phyloP scores from a whole-genome alignment of 768 basidiomycete species.

The Guyanaporus albipodus region DNA sequence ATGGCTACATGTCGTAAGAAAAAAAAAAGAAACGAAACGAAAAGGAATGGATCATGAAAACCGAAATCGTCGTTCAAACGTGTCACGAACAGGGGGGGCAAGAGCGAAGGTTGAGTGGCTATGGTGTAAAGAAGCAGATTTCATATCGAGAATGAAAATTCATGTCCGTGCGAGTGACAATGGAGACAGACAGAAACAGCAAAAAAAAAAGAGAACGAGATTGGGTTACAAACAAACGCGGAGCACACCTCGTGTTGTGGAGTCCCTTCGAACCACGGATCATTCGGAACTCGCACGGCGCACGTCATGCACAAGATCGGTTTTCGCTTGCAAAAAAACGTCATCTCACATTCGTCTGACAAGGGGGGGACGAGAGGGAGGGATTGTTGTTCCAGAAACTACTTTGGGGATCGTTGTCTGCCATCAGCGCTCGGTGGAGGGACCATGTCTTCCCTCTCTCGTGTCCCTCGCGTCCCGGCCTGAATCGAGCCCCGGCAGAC shows the following conservation, averaged over 20 bases:
- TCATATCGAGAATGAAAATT: slow-evolving; percentile 8
- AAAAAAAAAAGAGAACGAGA: too few species aligned
- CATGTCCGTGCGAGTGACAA: slow-evolving; percentile 20
- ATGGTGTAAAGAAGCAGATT: slow-evolving; percentile 7
- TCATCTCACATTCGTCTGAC: too few species aligned
- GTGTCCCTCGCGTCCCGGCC: slow-evolving; percentile 35
- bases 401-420: too few species aligned
- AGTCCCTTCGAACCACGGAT: slow-evolving; percentile 6
- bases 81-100: slow-evolving; percentile 5
- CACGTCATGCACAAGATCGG: too few species aligned
- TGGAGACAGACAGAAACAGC: too few species aligned
- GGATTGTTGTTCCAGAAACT: too few species aligned
- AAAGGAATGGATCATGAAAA: too few species aligned
- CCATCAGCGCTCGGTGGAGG: slow-evolving; percentile 25
- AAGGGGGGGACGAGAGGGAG: too few species aligned
- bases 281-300: slow-evolving; percentile 11
- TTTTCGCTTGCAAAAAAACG: too few species aligned
- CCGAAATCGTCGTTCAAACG: too few species aligned
- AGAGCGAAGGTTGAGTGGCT: slow-evolving; percentile 6
- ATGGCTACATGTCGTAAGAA: slow-evolving; percentile 23
- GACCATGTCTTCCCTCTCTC: slow-evolving; percentile 30
- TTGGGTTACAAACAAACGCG: not conserved
- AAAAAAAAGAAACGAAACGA: slow-evolving; percentile 14
- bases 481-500: slow-evolving; percentile 19
- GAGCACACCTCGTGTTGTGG: not conserved